Conservation (phyloP, 106 monocot genomes). For the Hemerocallis citrina region DNA sequence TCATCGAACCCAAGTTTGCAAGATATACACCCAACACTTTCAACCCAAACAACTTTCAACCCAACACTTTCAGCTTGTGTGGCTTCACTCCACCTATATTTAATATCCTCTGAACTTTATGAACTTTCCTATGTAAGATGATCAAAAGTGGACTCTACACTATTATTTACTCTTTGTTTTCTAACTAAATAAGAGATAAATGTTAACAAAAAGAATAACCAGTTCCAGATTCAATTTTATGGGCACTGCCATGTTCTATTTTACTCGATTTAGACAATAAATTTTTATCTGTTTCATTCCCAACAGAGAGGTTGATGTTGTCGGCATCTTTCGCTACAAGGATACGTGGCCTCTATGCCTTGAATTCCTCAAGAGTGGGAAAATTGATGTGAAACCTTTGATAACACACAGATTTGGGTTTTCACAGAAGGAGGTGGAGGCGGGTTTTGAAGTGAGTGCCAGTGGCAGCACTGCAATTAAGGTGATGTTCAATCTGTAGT, state of each 20-base stretch:
- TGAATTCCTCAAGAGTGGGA: conserved; percentile 64
- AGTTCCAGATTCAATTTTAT: background rate
- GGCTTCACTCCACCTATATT: too few relatives aligned
- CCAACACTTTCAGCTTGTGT: too few relatives aligned
- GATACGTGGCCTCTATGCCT: conserved; percentile 95
- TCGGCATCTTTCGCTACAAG: conserved; percentile 89
- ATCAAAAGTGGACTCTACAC: too few relatives aligned
- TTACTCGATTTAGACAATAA: too few relatives aligned
- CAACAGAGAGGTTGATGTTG: conserved; percentile 84
- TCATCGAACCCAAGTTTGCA: too few relatives aligned
- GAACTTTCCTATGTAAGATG: too few relatives aligned
- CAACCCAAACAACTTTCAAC: background rate
- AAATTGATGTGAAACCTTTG: conserved; percentile 90
- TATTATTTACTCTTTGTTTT: too few relatives aligned
- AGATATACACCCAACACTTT: background rate
- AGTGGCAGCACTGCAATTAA: conserved; percentile 77
- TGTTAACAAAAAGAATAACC: too few relatives aligned
- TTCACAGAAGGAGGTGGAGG: conserved; percentile 89
- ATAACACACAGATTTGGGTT: conserved; percentile 95
- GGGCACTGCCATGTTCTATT: too few relatives aligned
- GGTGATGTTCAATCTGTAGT: conserved; percentile 92
- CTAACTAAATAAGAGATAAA: too few relatives aligned
- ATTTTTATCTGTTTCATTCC: too few relatives aligned
- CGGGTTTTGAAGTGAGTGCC: conserved; percentile 91
- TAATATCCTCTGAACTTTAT: too few relatives aligned